These are phyloP conservation scores for Apophysomyces elegans DNA, from an alignment of 371 early-diverging fungal genomes.

Conservation along the genomic window DNA sequence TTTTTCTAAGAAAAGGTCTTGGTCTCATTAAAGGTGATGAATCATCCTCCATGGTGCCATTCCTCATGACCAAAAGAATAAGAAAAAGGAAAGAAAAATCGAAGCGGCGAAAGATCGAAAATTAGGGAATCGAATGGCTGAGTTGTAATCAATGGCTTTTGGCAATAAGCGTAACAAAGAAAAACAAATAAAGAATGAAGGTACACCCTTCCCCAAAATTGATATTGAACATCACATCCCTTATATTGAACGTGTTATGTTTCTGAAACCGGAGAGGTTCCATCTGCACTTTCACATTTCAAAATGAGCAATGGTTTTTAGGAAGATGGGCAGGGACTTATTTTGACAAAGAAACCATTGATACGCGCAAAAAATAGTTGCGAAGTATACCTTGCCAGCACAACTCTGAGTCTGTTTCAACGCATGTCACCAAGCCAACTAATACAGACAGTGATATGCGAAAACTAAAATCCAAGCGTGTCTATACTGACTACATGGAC, in stretches of 20 bases:
- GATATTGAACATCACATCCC: too few relatives aligned
- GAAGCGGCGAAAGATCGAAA: slow-evolving; percentile 12
- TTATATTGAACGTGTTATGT: not conserved
- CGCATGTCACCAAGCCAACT: not conserved
- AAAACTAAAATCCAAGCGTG: not conserved
- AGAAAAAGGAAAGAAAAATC: slow-evolving; percentile 2
- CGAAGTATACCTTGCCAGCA: too few relatives aligned
- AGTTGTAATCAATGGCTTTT: slow-evolving; percentile 1
- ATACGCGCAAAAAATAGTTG: too few relatives aligned
- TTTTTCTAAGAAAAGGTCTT: slow-evolving; percentile 21
- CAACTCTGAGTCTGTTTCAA: too few relatives aligned
- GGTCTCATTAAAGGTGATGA: slow-evolving; percentile 4
- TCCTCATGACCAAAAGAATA: not conserved
- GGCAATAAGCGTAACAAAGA: not conserved
- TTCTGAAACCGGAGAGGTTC: not conserved
- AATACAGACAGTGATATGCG: not conserved
- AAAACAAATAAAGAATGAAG: not conserved
- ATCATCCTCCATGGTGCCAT: slow-evolving; percentile 5
- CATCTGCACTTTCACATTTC: not conserved
- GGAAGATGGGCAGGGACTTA: not conserved
- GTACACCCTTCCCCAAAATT: too few relatives aligned
- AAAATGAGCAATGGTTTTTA: not conserved
- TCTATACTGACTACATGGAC: not conserved
- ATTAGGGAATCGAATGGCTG: not conserved
- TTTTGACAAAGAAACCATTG: not conserved